Evolutionary conservation across 768 basidiomycete species (phyloP), one percentile per base, ranked within the genome.

Genomic region (Lentinus brumalis): DNA sequence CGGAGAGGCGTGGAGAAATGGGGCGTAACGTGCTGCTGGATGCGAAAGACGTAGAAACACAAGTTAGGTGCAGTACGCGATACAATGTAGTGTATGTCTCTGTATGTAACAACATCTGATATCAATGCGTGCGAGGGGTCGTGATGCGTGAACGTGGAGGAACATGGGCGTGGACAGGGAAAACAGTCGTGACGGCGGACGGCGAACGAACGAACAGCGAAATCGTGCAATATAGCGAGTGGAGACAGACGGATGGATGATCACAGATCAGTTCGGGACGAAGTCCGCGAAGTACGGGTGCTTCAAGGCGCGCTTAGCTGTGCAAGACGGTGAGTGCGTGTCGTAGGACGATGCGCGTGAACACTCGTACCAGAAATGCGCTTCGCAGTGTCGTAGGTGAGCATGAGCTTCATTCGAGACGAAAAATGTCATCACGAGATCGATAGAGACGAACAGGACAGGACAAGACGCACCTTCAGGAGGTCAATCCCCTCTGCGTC

Each of bases 361-460:
- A 47, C 38, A 38, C 5, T 50, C 85, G 64, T 70, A 92, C 94
- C 94, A 52, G 95, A 97, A 71, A 98, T 94, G 47, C 95, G 89
- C 70, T 90, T 90, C 29, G 94, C 87, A 0, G 92, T 91, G 73
- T 98, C 94, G 72, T 95, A 98, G 5, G 86, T 86, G 64, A 97
- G 61, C 59, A 72, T 70, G 55, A 70, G 66, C 75, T 76, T 38
- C 2, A 32, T 10, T 30, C 16, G 7, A 12, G 3, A 53, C 30
- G 31, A 11, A 50, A 46, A 10, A 38, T 16, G 21, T 30, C 29
- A 5, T 30, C 18, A 35, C 35, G 30, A 16, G 26, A 35, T 56
- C 29, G 38, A 14, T 50, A 16, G 50, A n/a, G 52, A 50, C 30
- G 41, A 29, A n/a, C 29, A 14, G n/a, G 41, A 18, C 7, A 35